Conservation (phyloP, 441 rosid species). For the Capsella rubella region DNA sequence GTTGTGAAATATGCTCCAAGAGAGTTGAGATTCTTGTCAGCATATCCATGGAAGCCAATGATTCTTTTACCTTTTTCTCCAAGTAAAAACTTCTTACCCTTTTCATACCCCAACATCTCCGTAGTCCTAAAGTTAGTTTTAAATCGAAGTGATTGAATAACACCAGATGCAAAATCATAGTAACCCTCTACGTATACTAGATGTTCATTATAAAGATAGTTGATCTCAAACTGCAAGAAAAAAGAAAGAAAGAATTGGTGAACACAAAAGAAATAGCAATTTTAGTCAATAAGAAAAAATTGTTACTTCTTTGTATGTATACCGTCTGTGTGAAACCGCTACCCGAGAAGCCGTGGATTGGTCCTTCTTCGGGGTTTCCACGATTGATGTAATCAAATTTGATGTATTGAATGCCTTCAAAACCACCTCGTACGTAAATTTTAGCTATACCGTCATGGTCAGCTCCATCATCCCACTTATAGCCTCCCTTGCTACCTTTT, state of each 20-base stretch:
- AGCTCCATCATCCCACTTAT: neutral
- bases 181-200: neutral
- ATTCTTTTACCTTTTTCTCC: neutral
- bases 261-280: neutral
- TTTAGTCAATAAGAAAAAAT: neutral
- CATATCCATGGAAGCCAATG: neutral
- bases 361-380: neutral
- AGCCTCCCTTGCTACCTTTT: neutral
- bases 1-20: constrained; percentile 4
- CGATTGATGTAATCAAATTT: neutral
- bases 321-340: neutral
- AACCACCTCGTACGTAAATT: neutral
- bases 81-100: neutral
- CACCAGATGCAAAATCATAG: neutral
- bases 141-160: neutral
- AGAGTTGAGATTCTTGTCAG: neutral
- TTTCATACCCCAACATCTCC: neutral
- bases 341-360: neutral
- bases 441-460: neutral
- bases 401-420: neutral
- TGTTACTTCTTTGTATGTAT: neutral
- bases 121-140: neutral
- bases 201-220: neutral
- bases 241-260: neutral
- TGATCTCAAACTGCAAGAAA: neutral